Evolutionary conservation across 768 basidiomycete genomes (phyloP).

Genomic region (Suillus subaureus): DNA sequence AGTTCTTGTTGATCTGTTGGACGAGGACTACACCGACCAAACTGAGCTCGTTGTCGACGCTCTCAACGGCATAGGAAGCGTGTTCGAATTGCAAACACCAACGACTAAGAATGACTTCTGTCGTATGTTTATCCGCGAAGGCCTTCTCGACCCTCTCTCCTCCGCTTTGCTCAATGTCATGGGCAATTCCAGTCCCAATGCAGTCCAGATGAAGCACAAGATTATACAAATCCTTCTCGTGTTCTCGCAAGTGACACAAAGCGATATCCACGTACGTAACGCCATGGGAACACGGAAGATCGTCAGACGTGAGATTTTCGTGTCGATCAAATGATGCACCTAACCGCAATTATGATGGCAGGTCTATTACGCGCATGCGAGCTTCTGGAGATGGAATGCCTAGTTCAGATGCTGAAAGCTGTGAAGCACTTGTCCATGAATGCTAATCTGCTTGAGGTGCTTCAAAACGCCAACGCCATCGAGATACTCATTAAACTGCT

Average conservation of each 20-base stretch:
- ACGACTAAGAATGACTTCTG: slow-evolving; percentile 99
- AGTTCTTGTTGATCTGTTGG: slow-evolving; percentile 92
- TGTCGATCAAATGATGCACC: slow-evolving; percentile 7
- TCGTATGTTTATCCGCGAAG: slow-evolving; percentile 96
- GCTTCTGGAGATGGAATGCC: slow-evolving; percentile 81
- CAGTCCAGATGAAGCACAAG: slow-evolving; percentile 80
- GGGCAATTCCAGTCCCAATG: slow-evolving; percentile 63
- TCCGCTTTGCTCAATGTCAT: slow-evolving; percentile 89
- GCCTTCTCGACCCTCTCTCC: slow-evolving; percentile 89
- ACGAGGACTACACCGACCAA: slow-evolving; percentile 94
- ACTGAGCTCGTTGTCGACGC: slow-evolving; percentile 91
- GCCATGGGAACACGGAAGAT: slow-evolving; percentile 91
- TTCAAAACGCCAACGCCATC: slow-evolving; percentile 95
- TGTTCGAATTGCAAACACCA: slow-evolving; percentile 94
- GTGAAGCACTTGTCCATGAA: slow-evolving; percentile 97
- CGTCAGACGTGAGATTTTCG: slow-evolving; percentile 69
- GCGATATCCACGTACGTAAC: slow-evolving; percentile 90
- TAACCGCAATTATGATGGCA: slow-evolving; percentile 31
- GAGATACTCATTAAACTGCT: slow-evolving; percentile 87
- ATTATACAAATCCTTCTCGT: slow-evolving; percentile 87
- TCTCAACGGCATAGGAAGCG: slow-evolving; percentile 90
- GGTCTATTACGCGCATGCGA: slow-evolving; percentile 88
- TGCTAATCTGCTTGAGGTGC: slow-evolving; percentile 82
- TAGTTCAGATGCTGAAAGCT: slow-evolving; percentile 89
- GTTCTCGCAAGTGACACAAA: slow-evolving; percentile 96